These are phyloP conservation scores for Syzygium malaccense DNA, from an alignment of 441 rosid species.

Conservation along the genomic window DNA sequence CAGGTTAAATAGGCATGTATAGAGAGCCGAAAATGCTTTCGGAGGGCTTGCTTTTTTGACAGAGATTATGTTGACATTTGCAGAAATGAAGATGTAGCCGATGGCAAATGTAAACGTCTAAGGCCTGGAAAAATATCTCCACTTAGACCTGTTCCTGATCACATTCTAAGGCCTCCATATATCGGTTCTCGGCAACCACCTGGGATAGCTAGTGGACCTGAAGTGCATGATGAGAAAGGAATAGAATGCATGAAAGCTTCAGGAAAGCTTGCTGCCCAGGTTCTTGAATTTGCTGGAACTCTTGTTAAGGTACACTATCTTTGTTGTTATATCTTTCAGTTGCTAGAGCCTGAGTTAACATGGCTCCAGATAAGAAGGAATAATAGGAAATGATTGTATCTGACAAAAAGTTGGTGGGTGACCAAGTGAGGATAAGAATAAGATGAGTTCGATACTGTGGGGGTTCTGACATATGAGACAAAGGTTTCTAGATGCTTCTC, in stretches of 20 bases:
- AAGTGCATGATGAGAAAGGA: conserved; percentile 73
- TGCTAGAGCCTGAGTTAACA: neutral
- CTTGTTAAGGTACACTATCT: conserved; percentile 61
- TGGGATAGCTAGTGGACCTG: conserved; percentile 66
- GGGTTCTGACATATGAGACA: neutral
- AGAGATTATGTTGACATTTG: conserved; percentile 6
- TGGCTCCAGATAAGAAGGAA: neutral
- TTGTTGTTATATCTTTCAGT: neutral
- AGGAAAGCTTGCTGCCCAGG: conserved; percentile 85
- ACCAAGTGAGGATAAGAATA: neutral
- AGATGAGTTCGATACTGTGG: neutral
- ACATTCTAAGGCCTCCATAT: conserved; percentile 63
- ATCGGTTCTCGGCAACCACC: conserved; percentile 46
- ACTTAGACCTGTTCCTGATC: conserved; percentile 58
- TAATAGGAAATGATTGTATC: neutral
- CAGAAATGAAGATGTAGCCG: conserved; percentile 44
- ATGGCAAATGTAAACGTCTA: conserved; percentile 39
- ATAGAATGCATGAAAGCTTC: conserved; percentile 83
- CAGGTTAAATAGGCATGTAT: neutral
- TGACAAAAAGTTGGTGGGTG: neutral
- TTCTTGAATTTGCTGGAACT: conserved; percentile 76
- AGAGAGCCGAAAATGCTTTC: neutral
- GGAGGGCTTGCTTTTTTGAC: conserved; percentile 3
- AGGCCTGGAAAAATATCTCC: conserved; percentile 77
- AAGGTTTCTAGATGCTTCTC: neutral